These are phyloP conservation scores for Diaporthe capsici DNA, from an alignment of 2,329 filamentous ascomycete species.

Conservation along the genomic window DNA sequence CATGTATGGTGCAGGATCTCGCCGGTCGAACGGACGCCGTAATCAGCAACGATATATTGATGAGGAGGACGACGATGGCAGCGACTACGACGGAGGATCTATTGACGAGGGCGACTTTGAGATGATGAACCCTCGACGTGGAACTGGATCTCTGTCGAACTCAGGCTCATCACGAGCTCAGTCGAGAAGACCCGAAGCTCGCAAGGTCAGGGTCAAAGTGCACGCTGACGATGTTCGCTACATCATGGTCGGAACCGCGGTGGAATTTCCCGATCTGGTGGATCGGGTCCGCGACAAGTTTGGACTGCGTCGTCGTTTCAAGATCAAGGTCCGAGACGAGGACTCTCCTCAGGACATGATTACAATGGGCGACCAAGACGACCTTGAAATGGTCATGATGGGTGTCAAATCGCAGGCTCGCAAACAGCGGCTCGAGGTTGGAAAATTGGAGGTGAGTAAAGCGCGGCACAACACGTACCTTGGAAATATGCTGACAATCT, in stretches of 20 bases:
- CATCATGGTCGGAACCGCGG: conserved; percentile 83
- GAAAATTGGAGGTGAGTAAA: conserved; percentile 90
- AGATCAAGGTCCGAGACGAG: conserved; percentile 90
- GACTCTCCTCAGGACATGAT: conserved; percentile 89
- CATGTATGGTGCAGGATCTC: conserved; percentile 62
- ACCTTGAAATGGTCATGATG: conserved; percentile 88
- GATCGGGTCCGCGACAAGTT: conserved; percentile 91
- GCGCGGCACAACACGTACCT: background rate
- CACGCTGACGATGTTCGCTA: conserved; percentile 93
- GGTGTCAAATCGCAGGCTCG: conserved; percentile 76
- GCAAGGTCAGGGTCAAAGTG: conserved; percentile 91
- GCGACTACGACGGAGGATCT: conserved; percentile 77
- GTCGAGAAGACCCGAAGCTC: conserved; percentile 75
- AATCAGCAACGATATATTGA: conserved; percentile 77
- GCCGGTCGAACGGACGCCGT: conserved; percentile 55
- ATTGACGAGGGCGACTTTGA: conserved; percentile 86
- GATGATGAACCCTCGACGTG: conserved; percentile 72
- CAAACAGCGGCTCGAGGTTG: conserved; percentile 84
- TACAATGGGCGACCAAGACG: conserved; percentile 96
- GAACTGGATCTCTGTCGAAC: conserved; percentile 56
- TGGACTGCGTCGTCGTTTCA: conserved; percentile 81
- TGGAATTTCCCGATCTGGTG: conserved; percentile 83
- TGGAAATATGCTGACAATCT: conserved; percentile 43
- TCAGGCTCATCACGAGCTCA: conserved; percentile 66
- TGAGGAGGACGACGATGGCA: conserved; percentile 84